Evolutionary conservation across 768 basidiomycete species (phyloP), one percentile per base, ranked within the genome.

Genomic region (Suillus sp.): DNA sequence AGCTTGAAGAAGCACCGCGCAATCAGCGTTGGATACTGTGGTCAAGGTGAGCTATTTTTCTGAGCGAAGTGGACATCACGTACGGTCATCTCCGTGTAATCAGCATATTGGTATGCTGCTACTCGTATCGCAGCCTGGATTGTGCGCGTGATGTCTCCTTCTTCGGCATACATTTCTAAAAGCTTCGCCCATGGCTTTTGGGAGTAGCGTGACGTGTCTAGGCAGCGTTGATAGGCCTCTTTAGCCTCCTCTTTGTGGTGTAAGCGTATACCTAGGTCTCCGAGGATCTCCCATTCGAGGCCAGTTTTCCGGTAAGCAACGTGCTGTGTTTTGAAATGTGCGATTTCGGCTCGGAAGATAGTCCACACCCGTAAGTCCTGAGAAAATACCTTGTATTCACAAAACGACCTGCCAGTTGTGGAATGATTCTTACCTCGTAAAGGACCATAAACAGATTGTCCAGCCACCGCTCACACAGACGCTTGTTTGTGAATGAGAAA

Each of bases 201-300:
- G 5, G 92, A 90, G 76, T 97, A 99, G 27, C 91, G 82, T 30
- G 88, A 84, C 37, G 87, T 81, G 68, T 99, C 97, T 40, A 99
- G 85, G 76, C 95, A 95, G 10, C 96, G 88, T 72, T 97, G 95
- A 73, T 91, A 99, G 4, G 95, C 96, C 72, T 99, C 97, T 77
- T 99, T 99, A 40, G 95, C 95, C 71, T 99, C 97, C 71, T 99
- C 97, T 75, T 94, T 96, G 79, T 99, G 97, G 71, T 96, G 92
- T 61, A 99, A 75, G n/a, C 97, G 88, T 51, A 91, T 70, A 9
- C 96, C 97, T 25, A 99, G 79, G 71, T 99, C 97, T 10, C 96
- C 97, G 27, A 99, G 81, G 53, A 99, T 96, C 78, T 99, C 97
- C 96, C 97, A 99, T 76, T 99, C 97, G 22, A 93, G 77, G 0